phyloP scores from a whole-genome alignment of 2,329 filamentous ascomycete species.

The Xylariaceae sp. region DNA sequence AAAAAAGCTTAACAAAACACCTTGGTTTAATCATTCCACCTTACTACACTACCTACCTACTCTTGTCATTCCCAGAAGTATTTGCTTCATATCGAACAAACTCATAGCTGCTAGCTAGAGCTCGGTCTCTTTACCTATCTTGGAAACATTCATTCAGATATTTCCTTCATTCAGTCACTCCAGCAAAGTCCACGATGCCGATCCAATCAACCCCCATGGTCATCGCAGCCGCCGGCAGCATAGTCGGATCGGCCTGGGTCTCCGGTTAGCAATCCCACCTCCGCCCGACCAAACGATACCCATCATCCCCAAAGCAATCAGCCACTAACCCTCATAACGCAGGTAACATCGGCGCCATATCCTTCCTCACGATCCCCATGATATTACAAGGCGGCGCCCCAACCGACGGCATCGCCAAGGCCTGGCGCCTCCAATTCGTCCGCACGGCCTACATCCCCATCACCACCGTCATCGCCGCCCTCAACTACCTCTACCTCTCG shows the following conservation, averaged over 20 bases:
- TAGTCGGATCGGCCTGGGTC: constrained; percentile 26
- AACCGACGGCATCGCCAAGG: constrained; percentile 21
- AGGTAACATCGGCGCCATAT: constrained; percentile 23
- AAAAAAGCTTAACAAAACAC: too few species aligned
- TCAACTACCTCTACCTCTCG: constrained; percentile 25
- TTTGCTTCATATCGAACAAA: too few species aligned
- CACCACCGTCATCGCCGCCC: constrained; percentile 16
- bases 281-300: not conserved
- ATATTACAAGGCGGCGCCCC: constrained; percentile 19
- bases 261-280: constrained; percentile 16
- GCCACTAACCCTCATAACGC: constrained; percentile 15
- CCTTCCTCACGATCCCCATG: constrained; percentile 23
- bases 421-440: constrained; percentile 24
- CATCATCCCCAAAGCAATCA: not conserved
- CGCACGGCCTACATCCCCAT: constrained; percentile 21
- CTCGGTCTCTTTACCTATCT: too few species aligned
- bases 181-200: constrained; percentile 17
- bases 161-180: too few species aligned
- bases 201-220: constrained; percentile 24
- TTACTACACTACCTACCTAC: too few species aligned
- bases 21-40: too few species aligned
- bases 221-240: constrained; percentile 22
- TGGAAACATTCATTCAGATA: too few species aligned
- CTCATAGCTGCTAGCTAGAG: too few species aligned
- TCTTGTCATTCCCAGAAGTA: too few species aligned